Conservation (phyloP, 2,329 filamentous ascomycete species). For the Akanthomyces muscarius region DNA sequence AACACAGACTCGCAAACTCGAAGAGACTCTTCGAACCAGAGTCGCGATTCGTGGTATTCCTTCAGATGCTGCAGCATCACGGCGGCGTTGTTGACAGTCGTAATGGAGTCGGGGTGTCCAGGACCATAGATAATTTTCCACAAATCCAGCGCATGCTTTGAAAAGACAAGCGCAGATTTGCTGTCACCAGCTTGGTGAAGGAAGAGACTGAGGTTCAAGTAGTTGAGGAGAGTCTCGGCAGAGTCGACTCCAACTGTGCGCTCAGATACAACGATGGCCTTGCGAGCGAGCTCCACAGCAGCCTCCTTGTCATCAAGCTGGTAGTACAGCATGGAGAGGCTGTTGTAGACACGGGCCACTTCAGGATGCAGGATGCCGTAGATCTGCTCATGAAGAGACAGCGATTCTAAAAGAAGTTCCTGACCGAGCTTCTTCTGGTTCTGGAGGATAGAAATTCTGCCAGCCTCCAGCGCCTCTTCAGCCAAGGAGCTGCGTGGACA, state of each 20-base stretch:
- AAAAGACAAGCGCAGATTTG: constrained; percentile 78
- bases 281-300: constrained; percentile 90
- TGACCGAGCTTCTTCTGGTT: constrained; percentile 94
- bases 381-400: constrained; percentile 96
- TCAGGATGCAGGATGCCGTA: constrained; percentile 97
- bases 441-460: constrained; percentile 92
- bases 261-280: constrained; percentile 94
- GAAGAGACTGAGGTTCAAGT: constrained; percentile 92
- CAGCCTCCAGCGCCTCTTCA: constrained; percentile 93
- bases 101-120: constrained; percentile 95
- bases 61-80: constrained; percentile 98
- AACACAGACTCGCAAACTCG: constrained; percentile 85
- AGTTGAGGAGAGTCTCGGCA: constrained; percentile 88
- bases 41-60: constrained; percentile 86
- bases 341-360: constrained; percentile 92
- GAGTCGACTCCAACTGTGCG: constrained; percentile 91
- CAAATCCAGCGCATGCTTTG: constrained; percentile 86
- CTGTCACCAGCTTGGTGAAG: constrained; percentile 91
- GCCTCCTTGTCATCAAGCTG: constrained; percentile 97
- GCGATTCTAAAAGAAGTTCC: constrained; percentile 89
- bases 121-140: constrained; percentile 97
- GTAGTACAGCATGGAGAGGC: constrained; percentile 92
- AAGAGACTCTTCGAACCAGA: constrained; percentile 95
- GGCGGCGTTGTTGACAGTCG: constrained; percentile 96
- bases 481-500: constrained; percentile 85